phyloP scores from a whole-genome alignment of 1,284 basidiomycete genomes.

The Kalmanozyma brasiliensis region DNA sequence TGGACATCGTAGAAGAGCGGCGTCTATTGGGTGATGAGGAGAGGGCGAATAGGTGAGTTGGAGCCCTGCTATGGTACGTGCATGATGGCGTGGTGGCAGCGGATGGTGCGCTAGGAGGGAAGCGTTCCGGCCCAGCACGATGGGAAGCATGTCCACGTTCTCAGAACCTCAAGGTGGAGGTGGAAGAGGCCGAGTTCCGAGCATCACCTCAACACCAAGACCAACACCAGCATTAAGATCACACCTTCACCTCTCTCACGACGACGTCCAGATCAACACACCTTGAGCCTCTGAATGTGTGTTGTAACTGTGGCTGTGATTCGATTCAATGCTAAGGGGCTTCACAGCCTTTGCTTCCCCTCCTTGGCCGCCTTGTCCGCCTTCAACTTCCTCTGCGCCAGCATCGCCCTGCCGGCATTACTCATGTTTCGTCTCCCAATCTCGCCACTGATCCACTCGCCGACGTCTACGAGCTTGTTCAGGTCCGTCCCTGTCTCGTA shows the following conservation, averaged over 20 bases:
- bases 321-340: too few relatives aligned
- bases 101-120: too few relatives aligned
- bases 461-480: slow-evolving; percentile 37
- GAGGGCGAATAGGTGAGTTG: neutral
- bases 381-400: slow-evolving; percentile 41
- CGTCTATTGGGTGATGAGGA: neutral
- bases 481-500: slow-evolving; percentile 77
- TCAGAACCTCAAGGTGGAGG: slow-evolving; percentile 15
- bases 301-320: too few relatives aligned
- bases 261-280: too few relatives aligned
- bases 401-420: slow-evolving; percentile 47
- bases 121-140: too few relatives aligned
- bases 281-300: too few relatives aligned
- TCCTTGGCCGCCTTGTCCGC: slow-evolving; percentile 25
- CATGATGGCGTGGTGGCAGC: too few relatives aligned
- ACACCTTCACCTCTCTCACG: neutral
- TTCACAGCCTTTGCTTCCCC: too few relatives aligned
- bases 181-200: slow-evolving; percentile 7
- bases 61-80: neutral
- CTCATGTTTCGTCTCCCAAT: slow-evolving; percentile 46
- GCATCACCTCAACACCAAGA: neutral
- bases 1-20: neutral
- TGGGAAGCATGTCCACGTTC: slow-evolving; percentile 35
- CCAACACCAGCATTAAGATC: neutral
- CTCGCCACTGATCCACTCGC: slow-evolving; percentile 44